Evolutionary conservation across 768 basidiomycete genomes (phyloP).

Genomic region (Russula sp.): DNA sequence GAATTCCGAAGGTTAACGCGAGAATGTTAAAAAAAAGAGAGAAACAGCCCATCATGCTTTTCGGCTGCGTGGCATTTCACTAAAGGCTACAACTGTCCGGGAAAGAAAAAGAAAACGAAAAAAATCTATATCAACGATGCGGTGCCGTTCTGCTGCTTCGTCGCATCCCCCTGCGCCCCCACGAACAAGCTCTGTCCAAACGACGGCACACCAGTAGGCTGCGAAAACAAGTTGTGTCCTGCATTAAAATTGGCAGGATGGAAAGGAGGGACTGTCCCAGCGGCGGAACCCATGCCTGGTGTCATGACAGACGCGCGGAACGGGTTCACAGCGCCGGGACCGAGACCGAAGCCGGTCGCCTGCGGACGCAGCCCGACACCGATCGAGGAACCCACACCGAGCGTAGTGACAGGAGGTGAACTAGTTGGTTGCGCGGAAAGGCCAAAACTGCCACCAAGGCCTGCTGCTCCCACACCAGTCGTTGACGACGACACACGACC

Average conservation of each 20-base stretch:
- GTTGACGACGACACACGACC: not conserved
- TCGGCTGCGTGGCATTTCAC: not conserved
- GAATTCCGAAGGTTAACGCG: not conserved
- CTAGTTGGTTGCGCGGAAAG: conserved; percentile 30
- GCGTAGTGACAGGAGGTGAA: conserved; percentile 12
- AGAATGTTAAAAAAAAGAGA: not conserved
- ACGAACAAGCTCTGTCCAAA: conserved; percentile 31
- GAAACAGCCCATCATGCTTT: not conserved
- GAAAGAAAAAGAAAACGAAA: not conserved
- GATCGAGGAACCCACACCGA: conserved; percentile 24
- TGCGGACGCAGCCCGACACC: conserved; percentile 42
- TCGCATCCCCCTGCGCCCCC: conserved; percentile 28
- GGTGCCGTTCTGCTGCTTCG: conserved; percentile 41
- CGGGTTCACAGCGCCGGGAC: conserved; percentile 40
- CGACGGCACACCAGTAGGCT: conserved; percentile 26
- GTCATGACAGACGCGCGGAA: conserved; percentile 44
- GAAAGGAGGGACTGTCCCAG: conserved; percentile 33
- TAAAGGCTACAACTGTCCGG: not conserved
- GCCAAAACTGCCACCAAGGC: conserved; percentile 14
- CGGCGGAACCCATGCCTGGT: conserved; percentile 16
- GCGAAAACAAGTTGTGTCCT: conserved; percentile 27
- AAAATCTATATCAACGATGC: conserved; percentile 49
- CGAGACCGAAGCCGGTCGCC: conserved; percentile 39
- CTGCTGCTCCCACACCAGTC: conserved; percentile 17
- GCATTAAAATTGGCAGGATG: conserved; percentile 15